Evolutionary conservation across 164 flowering plant species (phyloP).

Genomic region (Stephania cephalantha): DNA sequence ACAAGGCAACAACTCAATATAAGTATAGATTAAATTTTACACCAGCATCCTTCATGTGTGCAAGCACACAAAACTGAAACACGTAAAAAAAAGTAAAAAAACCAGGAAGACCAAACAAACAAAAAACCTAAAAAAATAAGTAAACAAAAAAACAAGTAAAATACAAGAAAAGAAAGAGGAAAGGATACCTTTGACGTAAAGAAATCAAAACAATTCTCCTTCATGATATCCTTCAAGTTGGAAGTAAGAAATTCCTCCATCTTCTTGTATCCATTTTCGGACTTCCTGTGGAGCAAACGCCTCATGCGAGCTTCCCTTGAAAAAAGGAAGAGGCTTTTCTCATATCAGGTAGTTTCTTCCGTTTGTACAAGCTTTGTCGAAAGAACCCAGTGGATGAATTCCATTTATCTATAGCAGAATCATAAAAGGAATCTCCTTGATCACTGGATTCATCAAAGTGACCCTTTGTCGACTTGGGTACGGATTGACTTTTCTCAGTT

Average conservation of each 20-base stretch:
- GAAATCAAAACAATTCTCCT: constrained; percentile 70
- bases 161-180: neutral
- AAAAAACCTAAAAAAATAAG: neutral
- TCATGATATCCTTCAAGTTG: constrained; percentile 79
- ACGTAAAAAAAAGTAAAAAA: neutral
- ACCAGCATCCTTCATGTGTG: neutral
- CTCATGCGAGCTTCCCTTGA: constrained; percentile 90
- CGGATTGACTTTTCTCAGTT: constrained; percentile 35
- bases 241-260: constrained; percentile 67
- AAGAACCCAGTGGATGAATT: constrained; percentile 57
- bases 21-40: neutral
- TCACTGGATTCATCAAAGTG: constrained; percentile 61
- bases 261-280: constrained; percentile 66
- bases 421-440: constrained; percentile 43
- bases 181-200: constrained; percentile 78
- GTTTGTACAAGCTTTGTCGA: constrained; percentile 62
- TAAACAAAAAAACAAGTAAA: neutral
- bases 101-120: neutral
- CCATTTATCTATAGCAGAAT: constrained; percentile 34
- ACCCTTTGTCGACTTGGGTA: constrained; percentile 31
- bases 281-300: constrained; percentile 64
- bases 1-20: neutral
- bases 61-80: neutral
- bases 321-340: constrained; percentile 68
- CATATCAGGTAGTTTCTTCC: constrained; percentile 74